Base-by-base conservation (phyloP, 148 eudicot species). In the Drosera capensis region DNA sequence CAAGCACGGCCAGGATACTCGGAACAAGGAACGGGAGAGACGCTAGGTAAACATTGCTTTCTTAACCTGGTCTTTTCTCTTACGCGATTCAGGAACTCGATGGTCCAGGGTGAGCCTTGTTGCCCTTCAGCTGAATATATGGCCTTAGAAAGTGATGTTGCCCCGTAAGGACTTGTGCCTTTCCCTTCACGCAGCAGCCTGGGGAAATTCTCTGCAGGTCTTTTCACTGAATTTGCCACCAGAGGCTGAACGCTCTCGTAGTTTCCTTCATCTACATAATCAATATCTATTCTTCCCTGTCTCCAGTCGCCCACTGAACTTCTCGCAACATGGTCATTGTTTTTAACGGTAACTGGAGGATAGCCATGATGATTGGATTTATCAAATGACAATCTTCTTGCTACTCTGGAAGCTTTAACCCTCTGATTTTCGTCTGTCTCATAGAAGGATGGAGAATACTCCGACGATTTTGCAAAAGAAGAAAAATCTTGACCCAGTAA, bases 101-200 rank as follows among this genome's bases (percentile, higher is more conserved):
- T 74, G 9, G 88, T 92, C 99, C 99, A 85, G 8, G 99, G 94
- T 14, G 95, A 92, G 23, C 93, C 95, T 60, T 68, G 65, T 51
- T 62, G 86, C 48, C 53, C 47, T 38, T 72, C 70, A 21, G 57
- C 66, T n/a, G 77, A 73, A 19, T 59, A 65, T 40, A 85, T 57
- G 40, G 94, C 93, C 29, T 79, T 85, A 20, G 72, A 70, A 40
- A 85, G 66, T 18, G 86, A 73, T 51, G 95, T 75, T 59, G 72
- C 72, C 44, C 66, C 71, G 43, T 38, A 63, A 14, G 25, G 38
- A 52, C 52, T 49, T 15, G 40, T 46, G 61, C 49, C 55, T 28
- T 63, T 70, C 31, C 67, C 80, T 40, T 52, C 51, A 29, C 40
- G 26, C 19, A 66, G 49, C 43, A 41, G 47, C 35, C 29, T 51